These are phyloP conservation scores for Tuber microsphaerosporum DNA, from an alignment of 495 filamentous ascomycete genomes.

Conservation along the genomic window DNA sequence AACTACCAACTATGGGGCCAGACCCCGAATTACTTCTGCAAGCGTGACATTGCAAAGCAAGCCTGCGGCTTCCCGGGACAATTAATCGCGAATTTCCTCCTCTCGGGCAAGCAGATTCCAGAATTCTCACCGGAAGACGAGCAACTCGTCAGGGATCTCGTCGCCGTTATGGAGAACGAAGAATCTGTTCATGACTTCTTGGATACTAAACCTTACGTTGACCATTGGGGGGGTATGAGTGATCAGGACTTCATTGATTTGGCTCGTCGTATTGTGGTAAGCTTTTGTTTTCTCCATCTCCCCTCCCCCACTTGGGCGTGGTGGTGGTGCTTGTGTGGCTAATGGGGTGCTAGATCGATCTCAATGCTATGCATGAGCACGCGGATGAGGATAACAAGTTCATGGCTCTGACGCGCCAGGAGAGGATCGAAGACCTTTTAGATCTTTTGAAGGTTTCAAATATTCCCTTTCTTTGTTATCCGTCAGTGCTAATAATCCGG, in stretches of 20 bases:
- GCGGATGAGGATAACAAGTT: background rate
- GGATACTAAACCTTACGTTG: constrained; percentile 30
- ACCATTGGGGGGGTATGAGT: constrained; percentile 25
- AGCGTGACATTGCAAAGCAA: background rate
- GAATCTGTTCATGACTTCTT: constrained; percentile 20
- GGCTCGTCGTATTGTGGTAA: constrained; percentile 3
- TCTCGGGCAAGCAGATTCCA: background rate
- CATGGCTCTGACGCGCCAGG: background rate
- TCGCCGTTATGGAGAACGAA: constrained; percentile 21
- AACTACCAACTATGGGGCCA: background rate
- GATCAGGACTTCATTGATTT: constrained; percentile 17
- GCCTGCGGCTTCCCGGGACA: background rate
- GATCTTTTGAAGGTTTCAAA: background rate
- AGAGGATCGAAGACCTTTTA: background rate
- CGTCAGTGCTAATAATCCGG: background rate
- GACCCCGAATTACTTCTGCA: background rate
- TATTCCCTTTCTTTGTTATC: background rate
- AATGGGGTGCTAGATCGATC: background rate
- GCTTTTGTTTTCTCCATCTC: background rate
- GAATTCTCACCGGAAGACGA: constrained; percentile 9
- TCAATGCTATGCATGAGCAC: background rate
- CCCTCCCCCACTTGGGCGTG: background rate
- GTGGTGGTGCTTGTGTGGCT: background rate
- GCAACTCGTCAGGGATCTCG: constrained; percentile 13
- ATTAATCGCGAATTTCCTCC: background rate